These are phyloP conservation scores for Backusella parvicylindrica DNA, from an alignment of 192 early-diverging fungal species.

Conservation along the genomic window DNA sequence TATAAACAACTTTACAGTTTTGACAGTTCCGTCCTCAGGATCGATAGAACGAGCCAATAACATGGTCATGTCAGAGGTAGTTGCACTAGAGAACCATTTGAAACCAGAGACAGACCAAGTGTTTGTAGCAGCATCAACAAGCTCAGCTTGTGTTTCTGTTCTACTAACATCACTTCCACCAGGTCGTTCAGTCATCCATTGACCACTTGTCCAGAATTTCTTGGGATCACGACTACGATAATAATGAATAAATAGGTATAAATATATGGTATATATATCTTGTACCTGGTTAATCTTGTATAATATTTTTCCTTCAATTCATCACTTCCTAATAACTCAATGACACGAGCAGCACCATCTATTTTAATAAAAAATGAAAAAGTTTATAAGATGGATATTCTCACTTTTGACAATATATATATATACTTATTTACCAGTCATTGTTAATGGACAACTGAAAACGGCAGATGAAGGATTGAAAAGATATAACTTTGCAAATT, in stretches of 20 bases:
- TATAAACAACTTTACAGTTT: conserved; percentile 1
- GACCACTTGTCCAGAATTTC: conserved; percentile 62
- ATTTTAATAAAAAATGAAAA: too few species aligned
- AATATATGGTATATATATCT: background rate
- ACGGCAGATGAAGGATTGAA: conserved; percentile 51
- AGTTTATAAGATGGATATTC: too few species aligned
- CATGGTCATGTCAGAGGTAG: conserved; percentile 66
- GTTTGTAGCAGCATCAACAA: conserved; percentile 26
- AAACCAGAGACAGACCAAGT: conserved; percentile 55
- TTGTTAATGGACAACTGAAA: conserved; percentile 69
- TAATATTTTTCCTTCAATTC: conserved; percentile 50
- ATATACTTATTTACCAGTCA: conserved; percentile 55
- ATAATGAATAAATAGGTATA: background rate
- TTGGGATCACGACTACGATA: conserved; percentile 52
- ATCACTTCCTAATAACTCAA: conserved; percentile 52
- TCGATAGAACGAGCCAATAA: conserved; percentile 57
- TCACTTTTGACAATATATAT: too few species aligned
- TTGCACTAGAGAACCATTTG: conserved; percentile 77
- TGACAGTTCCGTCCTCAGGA: conserved; percentile 32
- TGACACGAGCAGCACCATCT: conserved; percentile 65
- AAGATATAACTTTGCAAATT: conserved; percentile 68
- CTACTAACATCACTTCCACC: conserved; percentile 63
- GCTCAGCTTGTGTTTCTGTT: conserved; percentile 61
- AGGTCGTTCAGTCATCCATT: conserved; percentile 79
- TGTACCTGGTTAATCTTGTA: conserved; percentile 40